These are phyloP conservation scores for Cudoniella acicularis DNA, from an alignment of 495 filamentous ascomycete species.

Conservation along the genomic window DNA sequence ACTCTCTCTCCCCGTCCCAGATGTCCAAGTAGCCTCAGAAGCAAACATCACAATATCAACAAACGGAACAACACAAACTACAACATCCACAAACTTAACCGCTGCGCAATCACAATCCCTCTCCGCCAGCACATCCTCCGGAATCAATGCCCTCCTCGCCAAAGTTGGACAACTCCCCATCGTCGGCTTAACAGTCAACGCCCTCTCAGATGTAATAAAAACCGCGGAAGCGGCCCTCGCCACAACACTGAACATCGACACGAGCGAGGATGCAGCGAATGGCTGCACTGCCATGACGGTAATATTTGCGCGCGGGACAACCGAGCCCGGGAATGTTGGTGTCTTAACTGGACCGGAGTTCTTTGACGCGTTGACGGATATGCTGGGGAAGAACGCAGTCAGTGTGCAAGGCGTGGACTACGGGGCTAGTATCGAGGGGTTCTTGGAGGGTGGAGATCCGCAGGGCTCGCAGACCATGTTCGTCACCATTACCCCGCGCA, in stretches of 20 bases:
- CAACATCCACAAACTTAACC: background rate
- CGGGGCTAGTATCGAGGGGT: slow-evolving; percentile 31
- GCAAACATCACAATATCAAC: background rate
- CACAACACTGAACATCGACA: background rate
- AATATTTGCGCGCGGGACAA: slow-evolving; percentile 38
- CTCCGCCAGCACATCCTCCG: background rate
- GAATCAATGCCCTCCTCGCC: background rate
- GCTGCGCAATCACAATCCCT: background rate
- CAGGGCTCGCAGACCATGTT: slow-evolving; percentile 23
- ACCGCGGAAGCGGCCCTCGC: background rate
- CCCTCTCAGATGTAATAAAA: background rate
- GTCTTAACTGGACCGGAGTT: slow-evolving; percentile 29
- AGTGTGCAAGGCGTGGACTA: slow-evolving; percentile 40
- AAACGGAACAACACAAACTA: background rate
- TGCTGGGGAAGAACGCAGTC: slow-evolving; percentile 27
- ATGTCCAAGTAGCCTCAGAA: background rate
- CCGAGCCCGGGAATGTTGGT: slow-evolving; percentile 33
- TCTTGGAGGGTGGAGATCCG: slow-evolving; percentile 33
- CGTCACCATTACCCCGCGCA: background rate
- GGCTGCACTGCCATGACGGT: slow-evolving; percentile 38
- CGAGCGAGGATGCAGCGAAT: slow-evolving; percentile 43
- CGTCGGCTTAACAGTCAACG: background rate
- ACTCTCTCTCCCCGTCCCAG: background rate
- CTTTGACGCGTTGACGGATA: slow-evolving; percentile 23
- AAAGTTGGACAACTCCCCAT: background rate